Evolutionary conservation across 2,329 filamentous ascomycete species (phyloP), one percentile per base, ranked within the genome.

Genomic region (Huntiella decipiens): DNA sequence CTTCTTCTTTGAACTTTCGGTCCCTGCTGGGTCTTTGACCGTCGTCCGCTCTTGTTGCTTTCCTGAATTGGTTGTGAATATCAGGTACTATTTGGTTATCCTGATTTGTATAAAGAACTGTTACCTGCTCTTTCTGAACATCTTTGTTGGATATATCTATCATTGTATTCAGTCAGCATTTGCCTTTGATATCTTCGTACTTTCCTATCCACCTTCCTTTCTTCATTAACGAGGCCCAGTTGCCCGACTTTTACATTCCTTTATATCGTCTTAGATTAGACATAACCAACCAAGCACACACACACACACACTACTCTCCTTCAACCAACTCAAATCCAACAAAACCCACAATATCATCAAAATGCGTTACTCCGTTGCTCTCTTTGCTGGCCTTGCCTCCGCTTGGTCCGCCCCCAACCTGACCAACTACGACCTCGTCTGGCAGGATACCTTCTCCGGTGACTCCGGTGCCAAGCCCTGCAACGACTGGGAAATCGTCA

Each of bases 381-480:
- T 56, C 22, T 50, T 62, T 16, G 48, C 56, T 16, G 53, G 57
- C 16, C 41, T 61, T 8, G 60, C 54, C n/a, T 51, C 55, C 0
- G 67, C 66, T 37, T 57, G 54, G 50, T 52, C 56, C 2, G 54
- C 62, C 0, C 66, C 67, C 2, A 22, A 41, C 16, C 67, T 69
- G 52, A 50, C 51, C 6, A 63, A 63, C 44, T 62, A 61, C 54
- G 55, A 48, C 13, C 54, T 57, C 5, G 39, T 65, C 35, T 72
- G 65, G 65, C 56, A 61, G 4, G 66, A 70, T 17, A 53, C 51
- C 17, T 72, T 71, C 46, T 35, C 46, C 2, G 68, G 68, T 5
- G 31, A 43, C 1, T 51, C 56, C 13, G 62, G 63, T 36, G 49
- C 54, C 1, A 48, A 54, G 1, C 62, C 66, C 4, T 56, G 60